Evolutionary conservation across 1,139 yeast species (phyloP).

Genomic region (Blastobotrys ciferrii): DNA sequence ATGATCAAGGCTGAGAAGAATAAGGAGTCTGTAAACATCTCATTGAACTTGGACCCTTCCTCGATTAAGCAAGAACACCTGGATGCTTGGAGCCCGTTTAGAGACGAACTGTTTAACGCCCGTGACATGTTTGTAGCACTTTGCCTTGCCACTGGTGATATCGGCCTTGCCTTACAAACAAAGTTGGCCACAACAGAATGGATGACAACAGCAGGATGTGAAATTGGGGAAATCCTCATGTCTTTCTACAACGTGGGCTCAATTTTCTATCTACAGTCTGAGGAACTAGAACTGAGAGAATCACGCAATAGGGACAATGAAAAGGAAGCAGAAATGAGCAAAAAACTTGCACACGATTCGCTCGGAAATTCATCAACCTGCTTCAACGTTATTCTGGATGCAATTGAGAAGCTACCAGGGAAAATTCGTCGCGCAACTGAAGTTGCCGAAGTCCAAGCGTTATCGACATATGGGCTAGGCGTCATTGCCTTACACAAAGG

Average conservation of each 20-base stretch:
- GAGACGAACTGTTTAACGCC: constrained; percentile 72
- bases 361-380: constrained; percentile 25
- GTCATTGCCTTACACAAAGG: constrained; percentile 65
- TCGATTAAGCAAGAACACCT: constrained; percentile 15
- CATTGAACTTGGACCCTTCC: constrained; percentile 9
- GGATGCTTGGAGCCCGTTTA: constrained; percentile 60
- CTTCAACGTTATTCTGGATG: constrained; percentile 45
- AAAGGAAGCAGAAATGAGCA: constrained; percentile 25
- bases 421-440: constrained; percentile 44
- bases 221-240: constrained; percentile 61
- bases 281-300: constrained; percentile 57
- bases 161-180: constrained; percentile 58
- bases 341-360: constrained; percentile 25
- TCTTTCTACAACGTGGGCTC: constrained; percentile 72
- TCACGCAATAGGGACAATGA: constrained; percentile 25
- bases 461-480: constrained; percentile 83
- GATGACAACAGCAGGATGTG: constrained; percentile 71
- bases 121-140: constrained; percentile 69
- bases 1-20: constrained; percentile 25
- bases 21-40: constrained; percentile 14
- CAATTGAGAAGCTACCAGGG: constrained; percentile 52
- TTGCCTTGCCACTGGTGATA: constrained; percentile 65
- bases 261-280: constrained; percentile 67
- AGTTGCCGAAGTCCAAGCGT: constrained; percentile 65
- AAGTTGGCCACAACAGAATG: constrained; percentile 67